Percentiles rank a stretch among this genome's conserved stretches.
Conservation (phyloP, 2,329 filamentous ascomycete genomes). For the Colletotrichum sp. region DNA sequence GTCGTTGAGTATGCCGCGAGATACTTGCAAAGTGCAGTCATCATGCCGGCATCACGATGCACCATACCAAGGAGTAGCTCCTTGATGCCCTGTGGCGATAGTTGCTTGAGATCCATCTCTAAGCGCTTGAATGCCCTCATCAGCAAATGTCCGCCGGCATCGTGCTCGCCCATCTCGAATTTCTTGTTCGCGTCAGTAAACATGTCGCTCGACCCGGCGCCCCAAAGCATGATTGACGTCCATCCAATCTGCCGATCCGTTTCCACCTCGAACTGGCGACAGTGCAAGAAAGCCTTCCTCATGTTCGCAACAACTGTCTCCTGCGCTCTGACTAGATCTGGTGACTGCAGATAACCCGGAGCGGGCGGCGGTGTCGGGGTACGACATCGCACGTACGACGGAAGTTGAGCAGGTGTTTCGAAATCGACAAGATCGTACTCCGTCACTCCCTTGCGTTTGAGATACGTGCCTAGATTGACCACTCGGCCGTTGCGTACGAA, state of each 20-base stretch:
- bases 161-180: constrained; percentile 43
- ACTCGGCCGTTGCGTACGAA: constrained; percentile 58
- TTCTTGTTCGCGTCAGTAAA: constrained; percentile 48
- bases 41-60: constrained; percentile 46
- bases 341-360: constrained; percentile 44
- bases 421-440: constrained; percentile 56
- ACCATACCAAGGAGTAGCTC: constrained; percentile 49
- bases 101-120: constrained; percentile 44
- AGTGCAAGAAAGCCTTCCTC: constrained; percentile 48
- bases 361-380: constrained; percentile 48
- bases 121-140: constrained; percentile 48
- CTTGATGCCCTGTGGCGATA: constrained; percentile 46
- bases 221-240: constrained; percentile 47
- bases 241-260: constrained; percentile 41
- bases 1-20: constrained; percentile 47
- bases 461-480: constrained; percentile 55
- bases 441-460: constrained; percentile 57
- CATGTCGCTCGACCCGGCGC: constrained; percentile 46
- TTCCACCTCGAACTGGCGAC: constrained; percentile 45
- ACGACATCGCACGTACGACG: constrained; percentile 47
- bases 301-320: constrained; percentile 48
- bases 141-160: constrained; percentile 42
- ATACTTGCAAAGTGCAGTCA: constrained; percentile 51
- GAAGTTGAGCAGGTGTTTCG: constrained; percentile 44
- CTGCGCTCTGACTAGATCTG: constrained; percentile 47